A percentile compares a stretch with the other conserved stretches of the same genome.
These are phyloP conservation scores for Penicillium daleae DNA, from an alignment of 495 filamentous ascomycete species.

Conservation along the genomic window DNA sequence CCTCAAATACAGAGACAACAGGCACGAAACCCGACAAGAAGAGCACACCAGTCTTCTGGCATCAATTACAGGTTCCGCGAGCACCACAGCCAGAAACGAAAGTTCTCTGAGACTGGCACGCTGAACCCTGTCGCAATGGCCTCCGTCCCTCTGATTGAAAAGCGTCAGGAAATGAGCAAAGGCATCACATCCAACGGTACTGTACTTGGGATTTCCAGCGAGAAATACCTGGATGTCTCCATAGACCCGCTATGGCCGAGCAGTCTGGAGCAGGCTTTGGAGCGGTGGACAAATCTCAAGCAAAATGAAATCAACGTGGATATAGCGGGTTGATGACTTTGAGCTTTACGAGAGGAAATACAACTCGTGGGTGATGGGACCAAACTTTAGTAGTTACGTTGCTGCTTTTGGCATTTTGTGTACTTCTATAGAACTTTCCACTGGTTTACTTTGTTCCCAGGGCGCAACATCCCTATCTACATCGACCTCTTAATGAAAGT, in stretches of 20 bases:
- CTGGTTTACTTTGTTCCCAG: not conserved
- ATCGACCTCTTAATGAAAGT: no score
- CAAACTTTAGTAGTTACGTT: not conserved
- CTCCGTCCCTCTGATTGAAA: no score
- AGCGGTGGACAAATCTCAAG: not conserved
- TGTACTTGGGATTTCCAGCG: not conserved
- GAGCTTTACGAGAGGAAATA: no score
- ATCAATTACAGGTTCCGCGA: no score
- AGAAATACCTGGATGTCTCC: not conserved
- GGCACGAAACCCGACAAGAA: no score
- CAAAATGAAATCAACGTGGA: not conserved
- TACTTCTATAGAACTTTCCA: not conserved
- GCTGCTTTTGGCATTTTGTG: not conserved
- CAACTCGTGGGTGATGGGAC: not conserved
- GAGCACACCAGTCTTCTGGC: no score
- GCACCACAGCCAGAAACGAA: no score
- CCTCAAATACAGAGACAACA: no score
- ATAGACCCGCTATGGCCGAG: not conserved
- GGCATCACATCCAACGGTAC: not conserved
- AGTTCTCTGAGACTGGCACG: no score
- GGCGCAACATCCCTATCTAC: no score
- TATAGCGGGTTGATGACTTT: not conserved
- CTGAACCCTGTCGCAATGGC: no score
- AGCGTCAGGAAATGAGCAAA: not conserved
- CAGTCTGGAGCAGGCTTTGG: not conserved